Conservation (phyloP, 2,329 filamentous ascomycete genomes). For the Neurospora crassa region DNA sequence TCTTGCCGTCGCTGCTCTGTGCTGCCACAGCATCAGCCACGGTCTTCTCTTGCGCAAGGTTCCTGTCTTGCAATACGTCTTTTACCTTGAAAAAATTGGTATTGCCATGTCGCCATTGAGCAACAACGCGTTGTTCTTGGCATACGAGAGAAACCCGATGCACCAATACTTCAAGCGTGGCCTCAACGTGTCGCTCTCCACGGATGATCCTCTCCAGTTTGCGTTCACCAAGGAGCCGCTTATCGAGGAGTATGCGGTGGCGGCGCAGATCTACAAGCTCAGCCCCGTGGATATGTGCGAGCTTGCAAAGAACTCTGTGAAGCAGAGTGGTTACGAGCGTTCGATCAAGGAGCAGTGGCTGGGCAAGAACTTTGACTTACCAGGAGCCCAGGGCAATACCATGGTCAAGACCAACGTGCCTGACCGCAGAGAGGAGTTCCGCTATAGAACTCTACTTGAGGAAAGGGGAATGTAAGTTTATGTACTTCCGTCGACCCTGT, state of each 20-base stretch:
- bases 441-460: slow-evolving; percentile 75
- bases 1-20: slow-evolving; percentile 80
- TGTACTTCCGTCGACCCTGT: neutral
- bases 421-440: slow-evolving; percentile 81
- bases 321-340: slow-evolving; percentile 88
- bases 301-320: slow-evolving; percentile 88
- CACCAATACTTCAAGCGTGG: slow-evolving; percentile 91
- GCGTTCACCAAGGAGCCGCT: slow-evolving; percentile 97
- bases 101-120: slow-evolving; percentile 99
- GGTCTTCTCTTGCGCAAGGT: slow-evolving; percentile 89
- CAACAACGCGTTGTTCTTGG: slow-evolving; percentile 93
- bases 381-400: slow-evolving; percentile 76
- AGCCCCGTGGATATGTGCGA: slow-evolving; percentile 98
- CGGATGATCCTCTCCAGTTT: slow-evolving; percentile 94
- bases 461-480: slow-evolving; percentile 71
- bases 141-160: slow-evolving; percentile 95
- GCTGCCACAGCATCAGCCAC: slow-evolving; percentile 95
- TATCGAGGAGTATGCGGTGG: slow-evolving; percentile 96
- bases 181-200: slow-evolving; percentile 90
- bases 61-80: slow-evolving; percentile 89
- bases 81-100: slow-evolving; percentile 95
- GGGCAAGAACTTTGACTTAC: slow-evolving; percentile 64
- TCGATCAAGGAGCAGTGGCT: slow-evolving; percentile 88
- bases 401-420: slow-evolving; percentile 97
- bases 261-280: slow-evolving; percentile 96